Conservation (phyloP, 495 filamentous ascomycete genomes). For the Cudoniella acicularis region DNA sequence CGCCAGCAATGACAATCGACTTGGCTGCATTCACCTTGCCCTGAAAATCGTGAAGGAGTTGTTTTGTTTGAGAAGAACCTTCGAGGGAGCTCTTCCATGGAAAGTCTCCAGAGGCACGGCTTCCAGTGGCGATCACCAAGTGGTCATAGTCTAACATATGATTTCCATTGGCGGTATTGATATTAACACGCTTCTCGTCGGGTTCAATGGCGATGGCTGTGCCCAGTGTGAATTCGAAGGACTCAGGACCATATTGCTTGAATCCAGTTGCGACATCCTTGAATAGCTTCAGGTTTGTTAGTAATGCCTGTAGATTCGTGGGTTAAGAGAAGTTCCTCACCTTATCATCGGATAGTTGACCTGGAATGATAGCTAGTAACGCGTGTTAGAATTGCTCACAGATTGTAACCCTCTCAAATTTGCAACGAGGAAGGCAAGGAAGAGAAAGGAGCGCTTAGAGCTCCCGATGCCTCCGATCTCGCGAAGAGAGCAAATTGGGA, state of each 20-base stretch:
- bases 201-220: slow-evolving; percentile 47
- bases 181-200: slow-evolving; percentile 37
- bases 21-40: slow-evolving; percentile 47
- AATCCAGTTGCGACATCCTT: slow-evolving; percentile 45
- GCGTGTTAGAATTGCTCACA: too few relatives aligned
- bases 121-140: slow-evolving; percentile 54
- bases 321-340: neutral
- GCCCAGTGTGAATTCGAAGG: slow-evolving; percentile 57
- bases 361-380: slow-evolving; percentile 32
- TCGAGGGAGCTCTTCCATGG: slow-evolving; percentile 48
- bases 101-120: slow-evolving; percentile 33
- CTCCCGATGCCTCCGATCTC: too few relatives aligned
- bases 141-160: slow-evolving; percentile 41
- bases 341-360: slow-evolving; percentile 28
- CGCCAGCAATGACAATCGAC: slow-evolving; percentile 63
- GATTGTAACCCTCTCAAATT: too few relatives aligned
- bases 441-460: too few relatives aligned
- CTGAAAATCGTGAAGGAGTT: slow-evolving; percentile 40
- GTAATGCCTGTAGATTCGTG: neutral
- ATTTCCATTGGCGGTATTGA: slow-evolving; percentile 30
- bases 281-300: slow-evolving; percentile 1
- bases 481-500: too few relatives aligned
- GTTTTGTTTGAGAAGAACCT: slow-evolving; percentile 38
- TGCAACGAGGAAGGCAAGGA: too few relatives aligned
- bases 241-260: slow-evolving; percentile 39